These are phyloP conservation scores for Boletus edulis DNA, from an alignment of 768 basidiomycete genomes.

Conservation along the genomic window DNA sequence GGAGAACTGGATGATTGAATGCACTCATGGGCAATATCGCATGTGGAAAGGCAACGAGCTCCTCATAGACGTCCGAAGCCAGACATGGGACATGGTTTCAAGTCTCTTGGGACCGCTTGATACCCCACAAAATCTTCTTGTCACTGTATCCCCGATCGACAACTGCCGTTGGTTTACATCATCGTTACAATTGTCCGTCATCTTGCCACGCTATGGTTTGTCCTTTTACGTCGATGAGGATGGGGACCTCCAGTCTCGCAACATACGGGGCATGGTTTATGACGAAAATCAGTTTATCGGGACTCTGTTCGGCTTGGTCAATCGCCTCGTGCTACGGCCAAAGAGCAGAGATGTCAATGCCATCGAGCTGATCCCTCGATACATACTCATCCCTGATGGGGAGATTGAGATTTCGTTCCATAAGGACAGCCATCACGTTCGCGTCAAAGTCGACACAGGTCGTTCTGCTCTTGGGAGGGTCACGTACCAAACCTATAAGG, in stretches of 20 bases:
- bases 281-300: slow-evolving; percentile 41
- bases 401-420: slow-evolving; percentile 12
- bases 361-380: slow-evolving; percentile 8
- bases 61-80: slow-evolving; percentile 29
- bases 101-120: slow-evolving; percentile 26
- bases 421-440: slow-evolving; percentile 14
- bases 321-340: slow-evolving; percentile 40
- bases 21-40: slow-evolving; percentile 4
- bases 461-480: background rate
- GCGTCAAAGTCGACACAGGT: slow-evolving; percentile 7
- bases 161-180: background rate
- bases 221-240: slow-evolving; percentile 37
- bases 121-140: slow-evolving; percentile 17
- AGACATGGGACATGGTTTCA: slow-evolving; percentile 27
- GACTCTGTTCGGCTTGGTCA: slow-evolving; percentile 43
- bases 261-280: slow-evolving; percentile 41
- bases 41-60: slow-evolving; percentile 2
- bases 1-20: slow-evolving; percentile 27
- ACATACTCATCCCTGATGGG: slow-evolving; percentile 42
- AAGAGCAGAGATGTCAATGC: background rate
- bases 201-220: slow-evolving; percentile 41
- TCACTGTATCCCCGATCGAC: slow-evolving; percentile 7
- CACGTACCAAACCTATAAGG: slow-evolving; percentile 28
- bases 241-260: slow-evolving; percentile 37
- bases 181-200: slow-evolving; percentile 21